Percentiles rank a stretch among this genome's conserved stretches.
These are phyloP conservation scores for Massariosphaeria phaeospora DNA, from an alignment of 495 filamentous ascomycete species.

Conservation along the genomic window DNA sequence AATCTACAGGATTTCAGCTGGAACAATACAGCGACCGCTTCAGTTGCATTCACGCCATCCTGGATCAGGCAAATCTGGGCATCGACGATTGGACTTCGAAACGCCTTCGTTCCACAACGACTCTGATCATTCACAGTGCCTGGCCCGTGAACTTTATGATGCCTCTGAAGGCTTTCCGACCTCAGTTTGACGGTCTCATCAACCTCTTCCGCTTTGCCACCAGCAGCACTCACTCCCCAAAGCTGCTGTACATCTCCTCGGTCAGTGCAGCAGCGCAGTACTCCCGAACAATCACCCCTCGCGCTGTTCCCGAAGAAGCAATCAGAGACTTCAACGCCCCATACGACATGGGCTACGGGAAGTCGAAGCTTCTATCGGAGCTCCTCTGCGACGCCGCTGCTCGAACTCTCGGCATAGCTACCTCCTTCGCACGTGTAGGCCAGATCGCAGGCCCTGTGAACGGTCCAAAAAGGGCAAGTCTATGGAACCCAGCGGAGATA, in stretches of 20 bases:
- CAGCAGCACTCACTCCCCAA: not conserved
- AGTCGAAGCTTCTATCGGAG: slow-evolving; percentile 8
- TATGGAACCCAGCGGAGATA: slow-evolving; percentile 6
- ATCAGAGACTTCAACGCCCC: slow-evolving; percentile 1
- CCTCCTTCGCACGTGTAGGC: slow-evolving; percentile 1
- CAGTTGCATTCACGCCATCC: not conserved
- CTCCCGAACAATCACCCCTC: not conserved
- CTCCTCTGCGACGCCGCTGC: slow-evolving; percentile 1
- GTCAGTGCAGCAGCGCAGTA: not conserved
- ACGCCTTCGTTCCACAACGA: not conserved
- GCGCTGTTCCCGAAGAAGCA: not conserved
- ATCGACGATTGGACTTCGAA: not conserved
- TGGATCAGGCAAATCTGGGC: slow-evolving; percentile 2
- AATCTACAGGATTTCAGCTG: not conserved
- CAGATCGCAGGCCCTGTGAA: slow-evolving; percentile 4
- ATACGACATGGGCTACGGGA: not conserved
- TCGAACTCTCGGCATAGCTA: not conserved
- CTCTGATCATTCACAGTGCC: slow-evolving; percentile 7
- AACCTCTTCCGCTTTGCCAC: slow-evolving; percentile 1
- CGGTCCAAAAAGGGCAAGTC: not conserved
- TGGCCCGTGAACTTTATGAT: slow-evolving; percentile 13
- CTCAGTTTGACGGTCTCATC: not conserved
- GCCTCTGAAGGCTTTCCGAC: not conserved
- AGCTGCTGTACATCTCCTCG: not conserved
- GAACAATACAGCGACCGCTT: not conserved